Evolutionary conservation across 2,329 filamentous ascomycete species (phyloP).

Genomic region (Zymoseptoria pseudotritici): DNA sequence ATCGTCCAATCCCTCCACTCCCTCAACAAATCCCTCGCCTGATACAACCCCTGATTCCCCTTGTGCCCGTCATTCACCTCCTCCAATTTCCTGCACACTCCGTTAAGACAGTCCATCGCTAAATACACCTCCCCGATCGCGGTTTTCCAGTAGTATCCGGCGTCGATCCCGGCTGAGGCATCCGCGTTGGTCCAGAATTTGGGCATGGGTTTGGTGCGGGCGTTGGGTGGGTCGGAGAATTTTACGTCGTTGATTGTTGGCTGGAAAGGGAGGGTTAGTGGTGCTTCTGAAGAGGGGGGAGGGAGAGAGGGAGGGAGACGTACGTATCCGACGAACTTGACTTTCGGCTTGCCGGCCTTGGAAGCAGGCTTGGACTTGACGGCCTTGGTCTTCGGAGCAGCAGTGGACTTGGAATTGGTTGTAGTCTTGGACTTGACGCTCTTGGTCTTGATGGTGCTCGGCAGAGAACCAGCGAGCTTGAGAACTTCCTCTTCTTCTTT

Average conservation of each 20-base stretch:
- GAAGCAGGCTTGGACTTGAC: background rate
- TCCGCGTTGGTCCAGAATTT: background rate
- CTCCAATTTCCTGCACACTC: background rate
- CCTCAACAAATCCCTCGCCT: background rate
- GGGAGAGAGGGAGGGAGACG: background rate
- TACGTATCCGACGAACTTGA: background rate
- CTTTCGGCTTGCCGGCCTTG: background rate
- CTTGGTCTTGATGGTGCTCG: background rate
- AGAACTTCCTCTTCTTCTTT: background rate
- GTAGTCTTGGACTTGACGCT: background rate
- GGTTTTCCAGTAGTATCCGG: background rate
- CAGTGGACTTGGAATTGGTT: background rate
- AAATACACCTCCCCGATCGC: background rate
- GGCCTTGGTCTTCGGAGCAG: background rate
- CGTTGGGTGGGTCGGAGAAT: background rate
- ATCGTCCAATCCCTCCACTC: background rate
- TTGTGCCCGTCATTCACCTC: background rate
- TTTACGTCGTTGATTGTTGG: background rate
- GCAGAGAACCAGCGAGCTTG: background rate
- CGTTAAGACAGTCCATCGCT: background rate
- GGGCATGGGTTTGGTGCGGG: background rate
- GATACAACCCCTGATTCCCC: background rate
- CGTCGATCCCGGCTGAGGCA: no score
- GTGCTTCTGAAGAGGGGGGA: no score
- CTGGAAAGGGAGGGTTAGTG: background rate